These are phyloP conservation scores for Bryoerythrophyllum caledonicum DNA, from an alignment of 225 moss, liverwort and hornwort genomes.

Conservation along the genomic window DNA sequence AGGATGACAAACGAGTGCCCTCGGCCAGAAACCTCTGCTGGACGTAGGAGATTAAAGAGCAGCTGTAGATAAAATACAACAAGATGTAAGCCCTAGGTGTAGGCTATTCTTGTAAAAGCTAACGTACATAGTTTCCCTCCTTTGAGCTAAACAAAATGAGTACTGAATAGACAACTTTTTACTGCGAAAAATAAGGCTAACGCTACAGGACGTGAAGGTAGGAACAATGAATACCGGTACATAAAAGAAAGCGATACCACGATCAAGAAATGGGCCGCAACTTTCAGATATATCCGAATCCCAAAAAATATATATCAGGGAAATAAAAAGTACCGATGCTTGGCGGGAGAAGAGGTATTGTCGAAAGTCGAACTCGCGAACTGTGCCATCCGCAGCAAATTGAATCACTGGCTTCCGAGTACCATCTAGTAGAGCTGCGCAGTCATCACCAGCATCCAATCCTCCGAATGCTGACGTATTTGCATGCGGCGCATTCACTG, in stretches of 20 bases:
- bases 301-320: slow-evolving; percentile 3
- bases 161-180: background rate
- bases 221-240: background rate
- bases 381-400: slow-evolving; percentile 75
- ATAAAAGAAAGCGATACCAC: slow-evolving; percentile 4
- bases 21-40: slow-evolving; percentile 92
- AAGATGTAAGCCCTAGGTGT: slow-evolving; percentile 18
- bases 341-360: slow-evolving; percentile 98
- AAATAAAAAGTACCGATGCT: slow-evolving; percentile 60
- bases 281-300: slow-evolving; percentile 8
- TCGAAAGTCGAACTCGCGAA: slow-evolving; percentile 95
- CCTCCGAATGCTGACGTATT: slow-evolving; percentile 85
- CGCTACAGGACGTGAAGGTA: slow-evolving; percentile 5
- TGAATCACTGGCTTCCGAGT: slow-evolving; percentile 79
- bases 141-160: background rate
- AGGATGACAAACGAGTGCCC: slow-evolving; percentile 79
- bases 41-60: slow-evolving; percentile 76
- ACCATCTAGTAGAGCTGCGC: slow-evolving; percentile 78
- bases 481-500: slow-evolving; percentile 77
- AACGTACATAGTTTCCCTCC: background rate
- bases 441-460: slow-evolving; percentile 76
- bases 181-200: slow-evolving; percentile 6
- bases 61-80: slow-evolving; percentile 36
- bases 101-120: slow-evolving; percentile 4
- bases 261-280: slow-evolving; percentile 1